Conservation (phyloP, 139 green algal species). For the Chlorella sp. region DNA sequence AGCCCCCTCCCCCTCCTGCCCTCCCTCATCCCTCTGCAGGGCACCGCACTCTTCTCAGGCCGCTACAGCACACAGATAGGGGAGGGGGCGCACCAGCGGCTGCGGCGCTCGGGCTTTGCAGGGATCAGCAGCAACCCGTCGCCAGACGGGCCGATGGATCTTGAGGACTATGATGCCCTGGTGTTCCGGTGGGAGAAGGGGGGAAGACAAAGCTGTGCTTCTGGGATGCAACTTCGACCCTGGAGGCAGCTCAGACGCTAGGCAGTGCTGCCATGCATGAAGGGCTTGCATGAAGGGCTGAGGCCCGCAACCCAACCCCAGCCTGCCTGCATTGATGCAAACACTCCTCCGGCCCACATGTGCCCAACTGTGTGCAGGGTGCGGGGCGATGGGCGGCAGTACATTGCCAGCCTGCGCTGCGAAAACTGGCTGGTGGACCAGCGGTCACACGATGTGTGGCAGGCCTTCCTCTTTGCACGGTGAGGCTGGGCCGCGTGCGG, state of each 20-base stretch:
- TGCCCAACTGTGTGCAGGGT: conserved; percentile 29
- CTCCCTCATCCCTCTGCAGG: conserved; percentile 11
- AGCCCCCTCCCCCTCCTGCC: neutral
- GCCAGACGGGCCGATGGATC: conserved; percentile 20
- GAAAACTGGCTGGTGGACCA: conserved; percentile 69
- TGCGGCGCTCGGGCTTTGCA: conserved; percentile 61
- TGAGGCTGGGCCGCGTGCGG: neutral
- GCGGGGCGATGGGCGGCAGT: conserved; percentile 61
- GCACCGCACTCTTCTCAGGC: conserved; percentile 46
- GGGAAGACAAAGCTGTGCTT: too few species aligned
- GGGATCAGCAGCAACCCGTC: conserved; percentile 45
- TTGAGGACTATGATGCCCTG: conserved; percentile 60
- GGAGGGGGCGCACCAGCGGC: conserved; percentile 14
- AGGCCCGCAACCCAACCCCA: too few species aligned
- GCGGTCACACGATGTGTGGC: conserved; percentile 63
- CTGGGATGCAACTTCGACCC: too few species aligned
- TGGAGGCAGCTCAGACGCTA: too few species aligned
- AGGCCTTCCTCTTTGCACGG: conserved; percentile 69
- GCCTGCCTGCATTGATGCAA: too few species aligned
- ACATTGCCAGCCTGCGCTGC: conserved; percentile 65
- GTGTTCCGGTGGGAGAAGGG: conserved; percentile 25
- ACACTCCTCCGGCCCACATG: too few species aligned
- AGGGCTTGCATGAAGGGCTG: too few species aligned
- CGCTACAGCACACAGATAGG: conserved; percentile 39
- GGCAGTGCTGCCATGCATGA: too few species aligned